Evolutionary conservation across 1,139 yeast genomes (phyloP).

Genomic region (Barnettozyma hawaiiensis): DNA sequence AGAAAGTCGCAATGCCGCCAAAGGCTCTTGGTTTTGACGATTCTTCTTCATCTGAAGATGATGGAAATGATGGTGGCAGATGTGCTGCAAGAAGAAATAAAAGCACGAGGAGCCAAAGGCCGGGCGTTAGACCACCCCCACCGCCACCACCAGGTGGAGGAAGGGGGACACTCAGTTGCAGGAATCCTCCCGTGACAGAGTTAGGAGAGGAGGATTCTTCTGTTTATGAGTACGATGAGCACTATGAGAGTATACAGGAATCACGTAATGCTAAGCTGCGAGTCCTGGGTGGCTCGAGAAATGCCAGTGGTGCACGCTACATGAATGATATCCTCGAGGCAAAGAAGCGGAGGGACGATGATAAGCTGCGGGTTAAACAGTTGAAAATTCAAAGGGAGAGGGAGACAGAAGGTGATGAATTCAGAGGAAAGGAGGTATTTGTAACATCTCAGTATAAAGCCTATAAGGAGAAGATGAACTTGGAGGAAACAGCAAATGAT

Average conservation of each 20-base stretch:
- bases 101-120: not conserved
- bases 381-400: conserved; percentile 28
- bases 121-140: not conserved
- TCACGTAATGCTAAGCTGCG: conserved; percentile 2
- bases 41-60: conserved; percentile 8
- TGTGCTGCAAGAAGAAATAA: not conserved
- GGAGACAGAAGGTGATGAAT: conserved; percentile 33
- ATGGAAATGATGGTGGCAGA: too few species aligned
- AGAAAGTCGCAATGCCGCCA: conserved; percentile 8
- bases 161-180: too few species aligned
- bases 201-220: too few species aligned
- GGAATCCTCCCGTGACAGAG: too few species aligned
- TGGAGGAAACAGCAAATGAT: conserved; percentile 4
- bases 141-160: too few species aligned
- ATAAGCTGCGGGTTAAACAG: conserved; percentile 33
- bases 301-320: conserved; percentile 29
- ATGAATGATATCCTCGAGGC: conserved; percentile 35
- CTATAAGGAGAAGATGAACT: conserved; percentile 26
- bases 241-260: conserved; percentile 11
- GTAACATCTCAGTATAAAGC: conserved; percentile 39
- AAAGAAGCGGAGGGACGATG: conserved; percentile 36
- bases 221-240: conserved; percentile 9
- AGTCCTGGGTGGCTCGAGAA: not conserved
- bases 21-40: conserved; percentile 15
- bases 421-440: conserved; percentile 37